These are phyloP conservation scores for Planoprotostelium fungivorum DNA, from an alignment of 78 protist species.

Conservation along the genomic window DNA sequence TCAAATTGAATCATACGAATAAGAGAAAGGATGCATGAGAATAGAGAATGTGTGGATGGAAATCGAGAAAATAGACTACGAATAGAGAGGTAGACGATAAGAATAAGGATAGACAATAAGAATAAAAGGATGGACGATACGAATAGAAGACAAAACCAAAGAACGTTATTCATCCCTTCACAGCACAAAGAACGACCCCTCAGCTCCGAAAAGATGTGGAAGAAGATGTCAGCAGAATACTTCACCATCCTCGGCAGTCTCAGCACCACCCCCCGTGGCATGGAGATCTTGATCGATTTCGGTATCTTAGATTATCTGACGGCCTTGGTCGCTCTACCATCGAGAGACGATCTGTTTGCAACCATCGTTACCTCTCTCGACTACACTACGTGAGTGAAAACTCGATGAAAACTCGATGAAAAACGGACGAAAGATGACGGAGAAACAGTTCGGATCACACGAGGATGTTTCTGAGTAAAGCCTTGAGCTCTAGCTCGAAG, in stretches of 20 bases:
- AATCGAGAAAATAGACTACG: too few species aligned
- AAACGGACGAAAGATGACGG: neutral
- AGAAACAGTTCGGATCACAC: neutral
- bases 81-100: too few species aligned
- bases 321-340: constrained; percentile 39
- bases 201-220: constrained; percentile 32
- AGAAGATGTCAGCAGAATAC: constrained; percentile 57
- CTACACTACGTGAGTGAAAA: constrained; percentile 34
- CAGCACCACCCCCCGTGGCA: constrained; percentile 12
- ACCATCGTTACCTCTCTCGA: constrained; percentile 34
- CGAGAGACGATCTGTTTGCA: constrained; percentile 38
- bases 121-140: too few species aligned
- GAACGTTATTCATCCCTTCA: neutral
- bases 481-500: neutral
- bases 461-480: neutral
- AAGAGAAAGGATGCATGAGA: too few species aligned
- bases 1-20: too few species aligned
- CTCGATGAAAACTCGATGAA: neutral
- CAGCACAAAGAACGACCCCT: constrained; percentile 7
- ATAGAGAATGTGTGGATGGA: too few species aligned
- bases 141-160: too few species aligned
- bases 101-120: too few species aligned
- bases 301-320: constrained; percentile 39
- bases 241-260: constrained; percentile 61
- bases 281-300: constrained; percentile 32